phyloP scores from a whole-genome alignment of 768 basidiomycete genomes.

The Auricularia heimuer region DNA sequence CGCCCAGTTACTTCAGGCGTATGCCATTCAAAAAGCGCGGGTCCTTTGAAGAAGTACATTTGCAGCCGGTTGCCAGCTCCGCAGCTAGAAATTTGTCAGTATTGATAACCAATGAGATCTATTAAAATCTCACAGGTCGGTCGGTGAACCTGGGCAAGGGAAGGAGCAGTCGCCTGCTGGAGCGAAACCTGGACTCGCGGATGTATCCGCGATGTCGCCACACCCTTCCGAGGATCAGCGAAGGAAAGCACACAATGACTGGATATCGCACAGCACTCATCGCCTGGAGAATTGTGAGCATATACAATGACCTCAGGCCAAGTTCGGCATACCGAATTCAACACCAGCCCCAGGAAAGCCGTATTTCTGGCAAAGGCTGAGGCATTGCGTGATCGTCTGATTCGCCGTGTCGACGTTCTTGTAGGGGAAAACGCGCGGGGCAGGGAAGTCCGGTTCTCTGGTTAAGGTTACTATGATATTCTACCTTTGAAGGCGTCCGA shows the following conservation, averaged over 20 bases:
- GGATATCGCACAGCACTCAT: constrained; percentile 59
- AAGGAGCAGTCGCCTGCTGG: constrained; percentile 32
- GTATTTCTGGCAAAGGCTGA: constrained; percentile 57
- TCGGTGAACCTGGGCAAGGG: constrained; percentile 61
- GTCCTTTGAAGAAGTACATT: constrained; percentile 12
- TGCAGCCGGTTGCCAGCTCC: constrained; percentile 46
- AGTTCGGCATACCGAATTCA: constrained; percentile 38
- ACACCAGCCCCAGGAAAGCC: constrained; percentile 65
- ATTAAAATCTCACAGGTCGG: constrained; percentile 31
- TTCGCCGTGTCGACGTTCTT: constrained; percentile 49
- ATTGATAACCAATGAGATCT: neutral
- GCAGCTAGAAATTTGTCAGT: constrained; percentile 25
- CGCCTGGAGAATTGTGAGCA: neutral
- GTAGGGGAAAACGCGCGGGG: constrained; percentile 45
- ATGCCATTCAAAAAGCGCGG: constrained; percentile 48
- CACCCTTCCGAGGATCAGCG: constrained; percentile 39
- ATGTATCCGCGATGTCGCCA: constrained; percentile 53
- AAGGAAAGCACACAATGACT: neutral
- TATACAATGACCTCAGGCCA: neutral
- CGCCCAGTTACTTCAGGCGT: constrained; percentile 53
- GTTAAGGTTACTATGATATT: neutral
- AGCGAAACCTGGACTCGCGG: constrained; percentile 23
- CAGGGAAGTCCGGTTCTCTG: constrained; percentile 38
- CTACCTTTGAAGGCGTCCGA: neutral
- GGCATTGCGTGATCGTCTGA: constrained; percentile 55